Percentiles rank a stretch among this genome's conserved stretches.
Evolutionary conservation across 345 rosid genomes (phyloP).

Genomic region (Eucalyptus paniculata): DNA sequence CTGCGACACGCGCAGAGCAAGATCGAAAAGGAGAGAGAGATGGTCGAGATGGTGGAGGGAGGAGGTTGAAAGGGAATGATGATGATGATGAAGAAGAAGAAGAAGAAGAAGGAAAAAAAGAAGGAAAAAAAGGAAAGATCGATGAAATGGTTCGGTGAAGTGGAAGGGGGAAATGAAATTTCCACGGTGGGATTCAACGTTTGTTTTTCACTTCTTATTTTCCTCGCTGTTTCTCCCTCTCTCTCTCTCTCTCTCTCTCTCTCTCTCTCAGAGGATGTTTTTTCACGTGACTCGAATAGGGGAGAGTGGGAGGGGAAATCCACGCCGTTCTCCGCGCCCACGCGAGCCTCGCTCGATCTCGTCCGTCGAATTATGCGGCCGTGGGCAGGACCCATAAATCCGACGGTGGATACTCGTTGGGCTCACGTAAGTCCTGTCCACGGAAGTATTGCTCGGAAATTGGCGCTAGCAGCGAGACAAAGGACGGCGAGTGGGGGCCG

Average conservation of each 20-base stretch:
- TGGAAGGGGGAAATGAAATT: too few relatives aligned
- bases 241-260: too few relatives aligned
- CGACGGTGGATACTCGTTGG: neutral
- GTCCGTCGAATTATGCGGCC: rapidly evolving
- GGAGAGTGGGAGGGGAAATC: neutral
- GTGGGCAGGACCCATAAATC: neutral
- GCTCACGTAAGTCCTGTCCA: neutral
- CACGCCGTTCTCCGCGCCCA: neutral
- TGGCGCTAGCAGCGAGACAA: neutral
- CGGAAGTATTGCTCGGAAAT: neutral
- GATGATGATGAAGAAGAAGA: neutral
- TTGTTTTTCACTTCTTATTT: too few relatives aligned
- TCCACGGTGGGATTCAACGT: too few relatives aligned
- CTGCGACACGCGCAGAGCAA: too few relatives aligned
- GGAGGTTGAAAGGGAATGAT: too few relatives aligned
- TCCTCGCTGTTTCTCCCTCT: too few relatives aligned
- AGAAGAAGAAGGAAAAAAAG: too few relatives aligned
- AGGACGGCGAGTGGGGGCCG: neutral
- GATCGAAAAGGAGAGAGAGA: too few relatives aligned
- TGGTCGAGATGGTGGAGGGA: neutral
- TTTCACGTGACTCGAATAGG: neutral
- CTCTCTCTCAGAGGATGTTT: neutral
- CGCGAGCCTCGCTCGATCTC: neutral
- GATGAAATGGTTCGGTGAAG: too few relatives aligned
- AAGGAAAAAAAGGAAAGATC: too few relatives aligned